These are phyloP conservation scores for Cylindrodendrum hubeiense DNA, from an alignment of 2,329 filamentous ascomycete genomes.

Conservation along the genomic window DNA sequence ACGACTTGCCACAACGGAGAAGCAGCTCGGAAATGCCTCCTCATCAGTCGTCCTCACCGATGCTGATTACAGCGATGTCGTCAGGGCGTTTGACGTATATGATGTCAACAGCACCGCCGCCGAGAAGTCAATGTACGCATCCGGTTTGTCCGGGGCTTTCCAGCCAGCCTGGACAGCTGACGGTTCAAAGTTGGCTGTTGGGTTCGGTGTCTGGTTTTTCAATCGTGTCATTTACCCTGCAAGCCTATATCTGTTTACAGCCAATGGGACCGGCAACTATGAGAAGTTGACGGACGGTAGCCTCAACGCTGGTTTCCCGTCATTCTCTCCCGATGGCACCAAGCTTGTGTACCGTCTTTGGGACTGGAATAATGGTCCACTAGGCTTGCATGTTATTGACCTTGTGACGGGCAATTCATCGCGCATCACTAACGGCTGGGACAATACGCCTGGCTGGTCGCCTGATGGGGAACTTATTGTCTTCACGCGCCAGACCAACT, in stretches of 20 bases:
- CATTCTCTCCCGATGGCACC: constrained; percentile 14
- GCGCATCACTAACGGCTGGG: constrained; percentile 14
- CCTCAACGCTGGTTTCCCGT: constrained; percentile 16
- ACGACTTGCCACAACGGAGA: constrained; percentile 16
- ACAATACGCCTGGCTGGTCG: constrained; percentile 18
- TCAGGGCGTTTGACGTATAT: constrained; percentile 15
- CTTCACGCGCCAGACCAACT: constrained; percentile 22
- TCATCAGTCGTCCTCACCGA: constrained; percentile 16
- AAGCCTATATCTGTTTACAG: constrained; percentile 10
- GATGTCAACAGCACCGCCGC: constrained; percentile 10
- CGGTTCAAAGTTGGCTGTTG: constrained; percentile 14
- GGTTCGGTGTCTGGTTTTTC: constrained; percentile 16
- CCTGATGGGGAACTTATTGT: constrained; percentile 20
- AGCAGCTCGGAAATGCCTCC: constrained; percentile 18
- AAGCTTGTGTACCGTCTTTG: constrained; percentile 22
- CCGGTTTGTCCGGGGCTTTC: constrained; percentile 14
- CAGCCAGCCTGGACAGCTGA: constrained; percentile 13
- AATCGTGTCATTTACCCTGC: constrained; percentile 6
- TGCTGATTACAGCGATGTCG: constrained; percentile 15
- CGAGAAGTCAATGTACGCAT: constrained; percentile 6
- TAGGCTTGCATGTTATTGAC: constrained; percentile 16
- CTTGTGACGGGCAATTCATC: constrained; percentile 1
- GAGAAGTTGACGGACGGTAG: constrained; percentile 10
- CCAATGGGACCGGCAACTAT: not conserved
- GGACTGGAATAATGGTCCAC: constrained; percentile 17